Conservation (phyloP, 2,329 filamentous ascomycete species). For the Apiospora arundinis region DNA sequence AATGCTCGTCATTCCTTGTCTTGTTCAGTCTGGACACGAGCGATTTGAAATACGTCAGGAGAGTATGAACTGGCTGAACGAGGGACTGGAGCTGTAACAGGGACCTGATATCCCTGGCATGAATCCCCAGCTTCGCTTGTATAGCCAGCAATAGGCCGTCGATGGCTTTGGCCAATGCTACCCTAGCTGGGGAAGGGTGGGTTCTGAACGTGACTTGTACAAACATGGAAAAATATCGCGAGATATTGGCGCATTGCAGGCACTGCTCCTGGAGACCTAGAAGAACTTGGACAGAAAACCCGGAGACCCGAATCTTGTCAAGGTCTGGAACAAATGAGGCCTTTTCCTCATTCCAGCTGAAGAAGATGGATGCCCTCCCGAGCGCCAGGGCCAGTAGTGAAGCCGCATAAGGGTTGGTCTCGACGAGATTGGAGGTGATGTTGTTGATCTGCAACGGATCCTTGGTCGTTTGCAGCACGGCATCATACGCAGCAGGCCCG, state of each 20-base stretch:
- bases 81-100: conserved; percentile 60
- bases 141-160: conserved; percentile 55
- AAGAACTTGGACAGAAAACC: conserved; percentile 59
- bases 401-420: conserved; percentile 55
- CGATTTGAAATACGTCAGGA: conserved; percentile 58
- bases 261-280: conserved; percentile 54
- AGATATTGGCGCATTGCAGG: conserved; percentile 54
- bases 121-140: conserved; percentile 54
- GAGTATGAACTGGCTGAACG: conserved; percentile 51
- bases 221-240: conserved; percentile 53
- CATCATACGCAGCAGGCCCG: conserved; percentile 70
- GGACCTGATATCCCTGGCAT: conserved; percentile 50
- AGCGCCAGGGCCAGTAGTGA: conserved; percentile 71
- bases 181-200: conserved; percentile 51
- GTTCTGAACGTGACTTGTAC: conserved; percentile 53
- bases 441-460: conserved; percentile 50
- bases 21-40: conserved; percentile 56
- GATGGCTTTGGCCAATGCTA: conserved; percentile 59
- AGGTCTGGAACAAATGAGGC: conserved; percentile 58
- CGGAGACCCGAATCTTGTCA: conserved; percentile 57
- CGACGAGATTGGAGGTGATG: conserved; percentile 49
- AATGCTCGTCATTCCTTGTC: conserved; percentile 61
- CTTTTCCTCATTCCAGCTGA: conserved; percentile 62
- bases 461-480: conserved; percentile 53
- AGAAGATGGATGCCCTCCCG: conserved; percentile 76